Conservation (phyloP, 2,329 filamentous ascomycete species). For the Calonectria naviculata region DNA sequence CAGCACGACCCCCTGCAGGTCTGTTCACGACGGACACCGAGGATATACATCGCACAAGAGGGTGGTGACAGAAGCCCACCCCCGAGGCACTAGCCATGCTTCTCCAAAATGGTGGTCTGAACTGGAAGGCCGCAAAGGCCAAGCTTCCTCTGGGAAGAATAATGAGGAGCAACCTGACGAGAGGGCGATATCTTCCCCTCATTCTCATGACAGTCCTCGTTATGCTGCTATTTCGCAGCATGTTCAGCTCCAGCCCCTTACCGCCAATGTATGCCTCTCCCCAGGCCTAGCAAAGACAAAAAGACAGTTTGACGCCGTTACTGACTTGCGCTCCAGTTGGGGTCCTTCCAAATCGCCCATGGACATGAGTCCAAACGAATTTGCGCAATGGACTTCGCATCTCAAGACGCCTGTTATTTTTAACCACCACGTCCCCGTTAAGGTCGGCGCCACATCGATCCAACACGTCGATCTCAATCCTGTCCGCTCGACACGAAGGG, state of each 20-base stretch:
- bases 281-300: background rate
- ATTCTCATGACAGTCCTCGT: conserved; percentile 77
- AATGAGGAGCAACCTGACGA: conserved; percentile 76
- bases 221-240: conserved; percentile 88
- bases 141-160: conserved; percentile 82
- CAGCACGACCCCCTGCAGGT: conserved; percentile 2
- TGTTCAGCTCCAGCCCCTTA: conserved; percentile 82
- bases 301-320: background rate
- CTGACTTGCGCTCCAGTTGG: conserved; percentile 70
- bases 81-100: conserved; percentile 72
- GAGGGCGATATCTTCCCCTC: conserved; percentile 81
- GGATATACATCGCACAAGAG: conserved; percentile 14
- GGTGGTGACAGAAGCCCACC: conserved; percentile 30
- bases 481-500: conserved; percentile 83
- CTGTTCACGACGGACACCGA: conserved; percentile 26
- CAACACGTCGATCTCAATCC: conserved; percentile 85
- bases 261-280: conserved; percentile 80
- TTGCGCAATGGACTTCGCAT: conserved; percentile 88
- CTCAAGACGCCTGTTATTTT: conserved; percentile 93
- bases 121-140: conserved; percentile 90
- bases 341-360: conserved; percentile 95
- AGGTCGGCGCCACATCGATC: conserved; percentile 85
- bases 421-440: conserved; percentile 91
- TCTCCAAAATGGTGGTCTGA: conserved; percentile 88
- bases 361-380: conserved; percentile 93